Evolutionary conservation across 1,284 basidiomycete genomes (phyloP).

Genomic region (Cystobasidium pallidum): DNA sequence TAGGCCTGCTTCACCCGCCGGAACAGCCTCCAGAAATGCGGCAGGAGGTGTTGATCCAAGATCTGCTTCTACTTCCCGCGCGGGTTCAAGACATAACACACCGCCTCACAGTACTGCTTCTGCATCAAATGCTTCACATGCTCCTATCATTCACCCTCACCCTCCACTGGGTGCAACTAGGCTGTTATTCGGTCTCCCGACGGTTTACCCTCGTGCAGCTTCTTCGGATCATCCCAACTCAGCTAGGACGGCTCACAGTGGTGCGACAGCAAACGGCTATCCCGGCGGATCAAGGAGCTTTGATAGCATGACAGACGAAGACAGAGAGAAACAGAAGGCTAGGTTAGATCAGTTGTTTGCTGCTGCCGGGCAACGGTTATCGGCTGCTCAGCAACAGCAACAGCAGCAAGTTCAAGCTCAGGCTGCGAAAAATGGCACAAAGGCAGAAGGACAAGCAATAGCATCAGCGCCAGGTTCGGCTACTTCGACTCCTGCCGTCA

Average conservation of each 20-base stretch:
- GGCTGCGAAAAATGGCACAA: neutral
- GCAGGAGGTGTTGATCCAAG: neutral
- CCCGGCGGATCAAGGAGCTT: neutral
- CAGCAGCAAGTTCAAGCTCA: neutral
- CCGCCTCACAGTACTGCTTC: neutral
- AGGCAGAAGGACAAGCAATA: neutral
- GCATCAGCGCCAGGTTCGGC: neutral
- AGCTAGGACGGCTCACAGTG: neutral
- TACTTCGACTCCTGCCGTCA: neutral
- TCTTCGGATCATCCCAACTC: neutral
- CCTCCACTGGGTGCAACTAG: neutral
- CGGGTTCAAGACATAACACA: slow-evolving; percentile 17
- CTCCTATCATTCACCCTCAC: slow-evolving; percentile 3
- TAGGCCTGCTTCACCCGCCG: slow-evolving; percentile 1
- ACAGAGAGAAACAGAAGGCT: slow-evolving; percentile 30
- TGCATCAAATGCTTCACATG: neutral
- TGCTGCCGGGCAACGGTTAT: slow-evolving; percentile 32
- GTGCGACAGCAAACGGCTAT: neutral
- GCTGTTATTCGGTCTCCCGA: neutral
- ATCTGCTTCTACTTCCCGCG: slow-evolving; percentile 15
- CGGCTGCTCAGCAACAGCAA: slow-evolving; percentile 14
- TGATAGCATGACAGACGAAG: slow-evolving; percentile 8
- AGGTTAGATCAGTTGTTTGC: slow-evolving; percentile 29
- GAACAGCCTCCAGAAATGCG: neutral
- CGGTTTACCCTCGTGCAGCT: slow-evolving; percentile 1